These are phyloP conservation scores for Oryza punctata DNA, from an alignment of 176 grass and related monocot species.

Conservation along the genomic window DNA sequence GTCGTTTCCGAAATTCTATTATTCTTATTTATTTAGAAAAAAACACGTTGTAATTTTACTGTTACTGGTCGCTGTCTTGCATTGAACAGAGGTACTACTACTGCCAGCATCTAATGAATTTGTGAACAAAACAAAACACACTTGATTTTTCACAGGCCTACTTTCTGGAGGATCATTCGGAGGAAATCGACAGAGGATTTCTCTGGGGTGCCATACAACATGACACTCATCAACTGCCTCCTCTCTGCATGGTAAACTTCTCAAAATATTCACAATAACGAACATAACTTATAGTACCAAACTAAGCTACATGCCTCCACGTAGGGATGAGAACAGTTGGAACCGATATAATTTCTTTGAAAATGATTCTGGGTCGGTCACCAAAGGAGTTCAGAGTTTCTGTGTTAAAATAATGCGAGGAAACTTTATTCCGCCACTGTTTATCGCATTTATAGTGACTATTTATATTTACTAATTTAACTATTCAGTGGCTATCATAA, in stretches of 20 bases:
- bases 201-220: conserved; percentile 91
- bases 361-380: too few species aligned
- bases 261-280: neutral
- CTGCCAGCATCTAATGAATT: neutral
- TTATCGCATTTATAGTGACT: too few species aligned
- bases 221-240: conserved; percentile 96
- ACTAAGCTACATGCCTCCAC: neutral
- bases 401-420: too few species aligned
- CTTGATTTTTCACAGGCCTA: conserved; percentile 45
- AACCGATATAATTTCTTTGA: too few species aligned
- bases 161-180: conserved; percentile 82
- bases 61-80: neutral
- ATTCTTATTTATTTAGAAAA: neutral
- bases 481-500: too few species aligned
- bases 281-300: neutral
- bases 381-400: too few species aligned
- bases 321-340: too few species aligned
- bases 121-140: too few species aligned
- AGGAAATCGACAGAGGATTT: conserved; percentile 86
- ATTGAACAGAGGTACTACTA: neutral
- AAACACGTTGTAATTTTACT: neutral
- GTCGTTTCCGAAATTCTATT: neutral
- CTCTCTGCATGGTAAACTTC: conserved; percentile 84
- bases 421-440: too few species aligned
- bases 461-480: too few species aligned